Conservation (phyloP, 257 asterid species). For the Forsythia viridissima region DNA sequence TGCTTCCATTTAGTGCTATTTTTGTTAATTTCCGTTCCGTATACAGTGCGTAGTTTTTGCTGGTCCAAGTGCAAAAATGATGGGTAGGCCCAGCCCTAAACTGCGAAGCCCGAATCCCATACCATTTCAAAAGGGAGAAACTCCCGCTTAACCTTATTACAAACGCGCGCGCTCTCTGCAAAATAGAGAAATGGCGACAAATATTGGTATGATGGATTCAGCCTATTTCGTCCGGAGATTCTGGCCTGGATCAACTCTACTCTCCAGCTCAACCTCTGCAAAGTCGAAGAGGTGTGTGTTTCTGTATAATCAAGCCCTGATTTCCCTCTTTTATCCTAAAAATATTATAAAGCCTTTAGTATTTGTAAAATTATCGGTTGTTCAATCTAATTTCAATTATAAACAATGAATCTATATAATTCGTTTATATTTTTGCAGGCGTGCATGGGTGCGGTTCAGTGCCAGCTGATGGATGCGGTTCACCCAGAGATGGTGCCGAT, state of each 20-base stretch:
- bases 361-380: no score
- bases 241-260: constrained; percentile 85
- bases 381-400: no score
- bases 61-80: neutral
- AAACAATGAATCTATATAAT: no score
- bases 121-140: no score
- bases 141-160: no score
- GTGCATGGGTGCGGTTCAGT: constrained; percentile 84
- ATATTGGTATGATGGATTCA: constrained; percentile 81
- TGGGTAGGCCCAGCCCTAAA: neutral
- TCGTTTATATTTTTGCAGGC: constrained; percentile 43
- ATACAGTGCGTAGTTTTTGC: neutral
- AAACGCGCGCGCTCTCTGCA: no score
- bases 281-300: constrained; percentile 75
- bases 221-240: constrained; percentile 85
- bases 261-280: constrained; percentile 76
- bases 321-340: neutral
- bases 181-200: constrained; percentile 74
- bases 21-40: neutral
- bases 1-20: neutral
- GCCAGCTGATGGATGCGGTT: constrained; percentile 90
- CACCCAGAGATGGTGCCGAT: constrained; percentile 87
- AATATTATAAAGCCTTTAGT: no score
- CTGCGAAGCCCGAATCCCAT: neutral
- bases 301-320: neutral